Conservation (phyloP, 2,329 filamentous ascomycete genomes). For the Coniella vitis region DNA sequence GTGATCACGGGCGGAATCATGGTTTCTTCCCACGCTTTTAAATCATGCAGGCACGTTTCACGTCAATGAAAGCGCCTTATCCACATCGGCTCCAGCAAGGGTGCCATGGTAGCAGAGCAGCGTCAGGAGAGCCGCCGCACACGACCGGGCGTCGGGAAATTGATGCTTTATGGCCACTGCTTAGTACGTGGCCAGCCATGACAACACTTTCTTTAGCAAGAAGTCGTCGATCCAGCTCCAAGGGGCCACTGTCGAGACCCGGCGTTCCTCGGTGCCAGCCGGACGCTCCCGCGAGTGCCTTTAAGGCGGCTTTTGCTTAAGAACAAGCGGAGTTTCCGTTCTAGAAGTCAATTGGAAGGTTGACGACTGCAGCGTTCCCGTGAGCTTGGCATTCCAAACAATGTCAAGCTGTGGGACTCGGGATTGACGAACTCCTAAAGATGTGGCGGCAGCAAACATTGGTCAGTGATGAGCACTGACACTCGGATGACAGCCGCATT, state of each 20-base stretch:
- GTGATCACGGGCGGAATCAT: background rate
- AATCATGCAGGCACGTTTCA: background rate
- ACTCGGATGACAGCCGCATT: too few species aligned
- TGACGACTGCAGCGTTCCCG: too few species aligned
- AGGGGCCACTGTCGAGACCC: background rate
- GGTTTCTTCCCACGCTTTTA: background rate
- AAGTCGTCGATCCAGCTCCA: background rate
- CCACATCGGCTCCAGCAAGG: background rate
- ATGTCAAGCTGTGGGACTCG: too few species aligned
- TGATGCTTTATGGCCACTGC: background rate
- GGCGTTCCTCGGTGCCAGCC: background rate
- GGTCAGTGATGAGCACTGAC: too few species aligned
- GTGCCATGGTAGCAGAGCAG: background rate
- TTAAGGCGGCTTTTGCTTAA: too few species aligned
- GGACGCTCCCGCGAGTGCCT: background rate
- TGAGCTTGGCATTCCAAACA: too few species aligned
- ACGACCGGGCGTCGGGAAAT: background rate
- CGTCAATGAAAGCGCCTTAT: background rate
- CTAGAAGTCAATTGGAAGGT: conserved; percentile 1
- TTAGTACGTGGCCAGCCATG: too few species aligned
- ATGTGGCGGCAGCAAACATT: too few species aligned
- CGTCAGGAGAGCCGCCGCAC: background rate
- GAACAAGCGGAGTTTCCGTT: background rate
- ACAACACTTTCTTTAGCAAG: too few species aligned
- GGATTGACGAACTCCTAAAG: too few species aligned